Base-by-base conservation (phyloP, 352 stramenopile species). In the Thalassiosira sp. region DNA sequence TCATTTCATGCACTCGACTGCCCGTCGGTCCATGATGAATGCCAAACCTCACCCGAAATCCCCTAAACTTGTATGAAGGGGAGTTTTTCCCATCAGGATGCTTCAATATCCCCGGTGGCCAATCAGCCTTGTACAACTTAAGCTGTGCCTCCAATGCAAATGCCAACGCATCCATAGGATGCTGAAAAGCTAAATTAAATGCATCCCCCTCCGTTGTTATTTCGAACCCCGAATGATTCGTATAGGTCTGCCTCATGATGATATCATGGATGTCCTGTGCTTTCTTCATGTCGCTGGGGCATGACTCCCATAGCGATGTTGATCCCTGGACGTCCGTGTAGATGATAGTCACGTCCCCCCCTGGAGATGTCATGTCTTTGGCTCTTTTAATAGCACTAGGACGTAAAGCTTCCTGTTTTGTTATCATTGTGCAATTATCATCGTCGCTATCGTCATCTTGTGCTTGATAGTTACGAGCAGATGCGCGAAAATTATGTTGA, bases 301-400 rank as follows among this genome's bases (percentile, higher is more conserved):
- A 28, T 0, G 63, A 64, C 53, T 84, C 76, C 76, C 76, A 84
- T 1, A 84, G 54, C 5, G 63, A 56, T 6, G 76, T 84, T 0
- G 64, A 77, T 22, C 70, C 76, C 35, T 84, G 64, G 25, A 84
- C 57, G 64, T 84, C 76, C 0, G 76, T 84, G 37, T 80, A 80
- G 28, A 81, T 72, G 28, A 81, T 72, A 20, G 65, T 72, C 5
- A 64, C 65, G 7, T 76, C 45, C 37, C 54, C 59, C 31, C 8
- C 31, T 37, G 31, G 31, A n/a, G n/a, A n/a, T n/a, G n/a, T n/a
- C n/a, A n/a, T n/a, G n/a, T n/a, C n/a, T n/a, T n/a, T n/a, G n/a
- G n/a, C n/a, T n/a, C n/a, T n/a, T n/a, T n/a, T n/a, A n/a, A n/a
- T n/a, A n/a, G n/a, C n/a, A n/a, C n/a, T n/a, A n/a, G n/a, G n/a